A percentile compares a stretch with the other conserved stretches of the same genome.
Conservation (phyloP, 169 alveolate genomes). For the Neospora caninum region DNA sequence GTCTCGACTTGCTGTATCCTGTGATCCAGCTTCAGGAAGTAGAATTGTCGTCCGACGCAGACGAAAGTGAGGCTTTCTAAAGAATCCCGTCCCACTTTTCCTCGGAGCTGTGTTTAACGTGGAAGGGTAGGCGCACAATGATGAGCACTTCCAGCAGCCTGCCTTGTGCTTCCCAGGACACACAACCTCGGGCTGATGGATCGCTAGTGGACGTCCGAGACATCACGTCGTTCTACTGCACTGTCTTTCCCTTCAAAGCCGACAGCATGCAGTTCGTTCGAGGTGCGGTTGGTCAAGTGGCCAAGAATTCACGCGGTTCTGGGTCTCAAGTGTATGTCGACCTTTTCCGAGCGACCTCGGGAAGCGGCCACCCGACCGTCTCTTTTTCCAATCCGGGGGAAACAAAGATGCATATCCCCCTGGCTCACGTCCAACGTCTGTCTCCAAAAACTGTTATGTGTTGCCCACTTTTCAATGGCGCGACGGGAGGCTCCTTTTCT, state of each 20-base stretch:
- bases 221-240: background rate
- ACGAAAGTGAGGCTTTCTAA: background rate
- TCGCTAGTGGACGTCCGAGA: background rate
- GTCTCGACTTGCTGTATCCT: background rate
- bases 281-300: background rate
- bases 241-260: background rate
- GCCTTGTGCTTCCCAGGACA: background rate
- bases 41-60: background rate
- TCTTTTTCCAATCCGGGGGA: background rate
- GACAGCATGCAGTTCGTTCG: slow-evolving; percentile 22
- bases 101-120: background rate
- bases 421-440: background rate
- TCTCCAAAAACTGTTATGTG: background rate
- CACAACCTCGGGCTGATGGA: background rate
- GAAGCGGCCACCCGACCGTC: background rate
- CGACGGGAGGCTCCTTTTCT: background rate
- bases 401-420: background rate
- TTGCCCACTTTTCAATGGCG: background rate
- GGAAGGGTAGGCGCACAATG: background rate
- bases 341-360: background rate
- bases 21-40: background rate
- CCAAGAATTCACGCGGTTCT: background rate
- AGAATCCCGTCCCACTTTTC: background rate
- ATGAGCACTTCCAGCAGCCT: background rate
- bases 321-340: background rate